These are phyloP conservation scores for Paraphaeosphaeria minitans DNA, from an alignment of 2,329 filamentous ascomycete species.

Conservation along the genomic window DNA sequence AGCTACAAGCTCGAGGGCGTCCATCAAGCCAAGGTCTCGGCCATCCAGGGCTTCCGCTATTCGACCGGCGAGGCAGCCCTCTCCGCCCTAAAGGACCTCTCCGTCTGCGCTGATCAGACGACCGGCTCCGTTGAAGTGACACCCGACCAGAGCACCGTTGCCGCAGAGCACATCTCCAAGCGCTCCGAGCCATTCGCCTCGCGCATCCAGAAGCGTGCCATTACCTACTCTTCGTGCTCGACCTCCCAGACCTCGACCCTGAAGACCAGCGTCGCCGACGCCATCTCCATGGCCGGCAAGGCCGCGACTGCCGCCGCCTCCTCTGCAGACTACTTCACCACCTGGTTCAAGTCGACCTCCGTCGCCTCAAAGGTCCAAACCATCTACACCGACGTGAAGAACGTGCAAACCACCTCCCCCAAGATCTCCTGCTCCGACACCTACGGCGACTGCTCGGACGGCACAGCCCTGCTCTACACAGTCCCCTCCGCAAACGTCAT, in stretches of 20 bases:
- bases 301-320: conserved; percentile 19
- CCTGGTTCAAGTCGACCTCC: conserved; percentile 23
- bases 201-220: conserved; percentile 20
- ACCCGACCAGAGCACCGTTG: conserved; percentile 13
- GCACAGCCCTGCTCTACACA: conserved; percentile 18
- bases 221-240: conserved; percentile 22
- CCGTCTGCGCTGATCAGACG: conserved; percentile 13
- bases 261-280: conserved; percentile 17
- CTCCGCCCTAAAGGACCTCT: conserved; percentile 10
- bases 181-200: conserved; percentile 12
- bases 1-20: conserved; percentile 22
- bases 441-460: conserved; percentile 17
- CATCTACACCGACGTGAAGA: conserved; percentile 21
- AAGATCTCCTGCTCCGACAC: conserved; percentile 22
- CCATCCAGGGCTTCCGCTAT: conserved; percentile 19
- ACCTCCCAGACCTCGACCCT: conserved; percentile 18
- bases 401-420: conserved; percentile 20
- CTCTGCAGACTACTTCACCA: conserved; percentile 20
- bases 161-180: conserved; percentile 20
- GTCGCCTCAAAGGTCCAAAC: conserved; percentile 18
- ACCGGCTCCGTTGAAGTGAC: conserved; percentile 13
- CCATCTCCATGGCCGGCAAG: conserved; percentile 21
- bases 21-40: conserved; percentile 18
- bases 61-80: conserved; percentile 14
- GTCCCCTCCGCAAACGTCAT: conserved; percentile 13